A percentile compares a stretch with the other conserved stretches of the same genome.
Evolutionary conservation across 2,329 filamentous ascomycete species (phyloP).

Genomic region (Trichoderma simmonsii): DNA sequence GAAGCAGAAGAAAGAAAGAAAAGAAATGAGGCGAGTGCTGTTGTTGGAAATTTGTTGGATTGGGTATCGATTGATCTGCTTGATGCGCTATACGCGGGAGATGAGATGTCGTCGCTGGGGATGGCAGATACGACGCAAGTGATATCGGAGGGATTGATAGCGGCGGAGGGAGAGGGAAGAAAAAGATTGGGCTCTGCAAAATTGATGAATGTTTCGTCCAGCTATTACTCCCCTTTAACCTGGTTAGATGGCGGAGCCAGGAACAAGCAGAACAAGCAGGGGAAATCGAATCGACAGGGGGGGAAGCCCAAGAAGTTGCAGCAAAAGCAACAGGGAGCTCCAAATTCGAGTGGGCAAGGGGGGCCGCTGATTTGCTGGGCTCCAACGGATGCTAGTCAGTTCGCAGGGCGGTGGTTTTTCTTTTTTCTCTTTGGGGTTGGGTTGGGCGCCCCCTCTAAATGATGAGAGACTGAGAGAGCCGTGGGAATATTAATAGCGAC

Average conservation of each 20-base stretch:
- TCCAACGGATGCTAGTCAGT: constrained; percentile 14
- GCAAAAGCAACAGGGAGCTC: constrained; percentile 17
- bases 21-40: neutral
- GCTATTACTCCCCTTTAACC: constrained; percentile 13
- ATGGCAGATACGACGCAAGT: neutral
- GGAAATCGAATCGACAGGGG: constrained; percentile 15
- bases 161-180: neutral
- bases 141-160: constrained; percentile 11
- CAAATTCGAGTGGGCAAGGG: constrained; percentile 14
- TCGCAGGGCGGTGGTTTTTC: neutral
- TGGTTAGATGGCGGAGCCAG: constrained; percentile 14
- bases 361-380: constrained; percentile 9
- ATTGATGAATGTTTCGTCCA: constrained; percentile 15
- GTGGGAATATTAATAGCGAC: neutral
- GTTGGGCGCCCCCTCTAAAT: neutral
- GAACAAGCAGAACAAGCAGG: constrained; percentile 12
- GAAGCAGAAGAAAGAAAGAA: neutral
- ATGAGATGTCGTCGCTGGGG: constrained; percentile 5
- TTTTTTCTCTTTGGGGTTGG: neutral
- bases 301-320: constrained; percentile 4
- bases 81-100: neutral
- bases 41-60: neutral
- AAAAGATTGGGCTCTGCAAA: constrained; percentile 16
- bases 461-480: neutral
- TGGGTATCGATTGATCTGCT: neutral